Evolutionary conservation across 441 rosid species (phyloP).

Genomic region (Aquilaria agallochum): DNA sequence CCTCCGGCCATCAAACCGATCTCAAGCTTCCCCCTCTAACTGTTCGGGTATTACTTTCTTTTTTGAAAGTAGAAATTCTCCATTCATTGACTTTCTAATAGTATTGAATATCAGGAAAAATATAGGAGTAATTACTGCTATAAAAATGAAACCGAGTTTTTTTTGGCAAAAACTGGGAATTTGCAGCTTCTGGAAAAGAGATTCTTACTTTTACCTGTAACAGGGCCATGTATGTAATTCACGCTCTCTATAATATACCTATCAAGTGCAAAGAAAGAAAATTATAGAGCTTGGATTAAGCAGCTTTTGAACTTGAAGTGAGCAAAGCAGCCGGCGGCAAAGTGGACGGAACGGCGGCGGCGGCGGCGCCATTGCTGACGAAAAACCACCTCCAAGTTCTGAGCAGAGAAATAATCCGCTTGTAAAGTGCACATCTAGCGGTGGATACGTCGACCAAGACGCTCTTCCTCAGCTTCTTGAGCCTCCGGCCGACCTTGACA

Average conservation of each 20-base stretch:
- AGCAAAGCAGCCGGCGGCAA: conserved; percentile 15
- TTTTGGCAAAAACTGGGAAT: no score
- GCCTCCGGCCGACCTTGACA: conserved; percentile 47
- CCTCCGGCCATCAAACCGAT: no score
- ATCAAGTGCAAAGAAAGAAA: neutral
- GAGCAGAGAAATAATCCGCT: conserved; percentile 20
- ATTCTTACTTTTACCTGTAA: neutral
- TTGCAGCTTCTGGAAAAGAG: neutral
- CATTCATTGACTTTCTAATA: no score
- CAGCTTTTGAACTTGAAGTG: conserved; percentile 11
- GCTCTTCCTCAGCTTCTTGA: conserved; percentile 43
- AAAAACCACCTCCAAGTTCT: conserved; percentile 41
- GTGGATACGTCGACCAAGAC: conserved; percentile 18
- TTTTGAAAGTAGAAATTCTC: no score
- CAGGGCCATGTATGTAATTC: neutral
- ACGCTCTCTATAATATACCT: no score
- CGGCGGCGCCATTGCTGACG: conserved; percentile 24
- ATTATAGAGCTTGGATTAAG: conserved; percentile 1
- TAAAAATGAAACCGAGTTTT: no score
- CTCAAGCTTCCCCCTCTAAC: no score
- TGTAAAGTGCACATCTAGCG: conserved; percentile 23
- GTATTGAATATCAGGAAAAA: no score
- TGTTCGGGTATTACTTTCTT: no score
- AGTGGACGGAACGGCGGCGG: conserved; percentile 23
- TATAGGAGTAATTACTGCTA: no score